Percentiles rank a stretch among this genome's conserved stretches.
Evolutionary conservation across 1,139 yeast species (phyloP).

Genomic region (Taphrina deformans): DNA sequence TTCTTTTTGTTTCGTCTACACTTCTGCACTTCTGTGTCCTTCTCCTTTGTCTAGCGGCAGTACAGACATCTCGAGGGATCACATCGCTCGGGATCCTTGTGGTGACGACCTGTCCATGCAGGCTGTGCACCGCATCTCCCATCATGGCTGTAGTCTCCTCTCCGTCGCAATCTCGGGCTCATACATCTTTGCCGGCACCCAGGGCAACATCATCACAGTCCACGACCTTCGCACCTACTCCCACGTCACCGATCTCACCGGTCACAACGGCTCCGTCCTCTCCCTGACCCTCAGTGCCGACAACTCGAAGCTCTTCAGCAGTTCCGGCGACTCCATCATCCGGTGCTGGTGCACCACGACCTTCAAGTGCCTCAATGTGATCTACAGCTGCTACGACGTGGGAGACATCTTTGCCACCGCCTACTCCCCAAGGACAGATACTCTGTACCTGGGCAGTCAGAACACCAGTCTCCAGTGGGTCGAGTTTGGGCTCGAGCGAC

Average conservation of each 20-base stretch:
- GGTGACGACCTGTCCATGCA: too few relatives aligned
- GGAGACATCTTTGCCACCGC: constrained; percentile 89
- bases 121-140: constrained; percentile 20
- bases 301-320: constrained; percentile 69
- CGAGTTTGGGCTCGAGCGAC: constrained; percentile 42
- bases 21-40: too few relatives aligned
- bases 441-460: constrained; percentile 84
- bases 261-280: constrained; percentile 72
- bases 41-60: too few relatives aligned
- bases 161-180: constrained; percentile 67
- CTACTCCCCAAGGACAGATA: constrained; percentile 61
- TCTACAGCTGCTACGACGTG: constrained; percentile 80
- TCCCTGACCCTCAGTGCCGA: constrained; percentile 62
- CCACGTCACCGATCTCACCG: constrained; percentile 50
- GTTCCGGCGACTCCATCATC: constrained; percentile 86
- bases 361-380: constrained; percentile 55
- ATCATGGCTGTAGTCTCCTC: constrained; percentile 48
- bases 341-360: constrained; percentile 71
- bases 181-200: constrained; percentile 86
- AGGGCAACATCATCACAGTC: constrained; percentile 69
- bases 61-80: too few relatives aligned
- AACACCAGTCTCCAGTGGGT: constrained; percentile 86
- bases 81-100: too few relatives aligned
- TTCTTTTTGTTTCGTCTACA: too few relatives aligned
- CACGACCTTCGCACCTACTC: constrained; percentile 64